These are phyloP conservation scores for Clarireedia sp. DNA, from an alignment of 2,329 filamentous ascomycete genomes.

Conservation along the genomic window DNA sequence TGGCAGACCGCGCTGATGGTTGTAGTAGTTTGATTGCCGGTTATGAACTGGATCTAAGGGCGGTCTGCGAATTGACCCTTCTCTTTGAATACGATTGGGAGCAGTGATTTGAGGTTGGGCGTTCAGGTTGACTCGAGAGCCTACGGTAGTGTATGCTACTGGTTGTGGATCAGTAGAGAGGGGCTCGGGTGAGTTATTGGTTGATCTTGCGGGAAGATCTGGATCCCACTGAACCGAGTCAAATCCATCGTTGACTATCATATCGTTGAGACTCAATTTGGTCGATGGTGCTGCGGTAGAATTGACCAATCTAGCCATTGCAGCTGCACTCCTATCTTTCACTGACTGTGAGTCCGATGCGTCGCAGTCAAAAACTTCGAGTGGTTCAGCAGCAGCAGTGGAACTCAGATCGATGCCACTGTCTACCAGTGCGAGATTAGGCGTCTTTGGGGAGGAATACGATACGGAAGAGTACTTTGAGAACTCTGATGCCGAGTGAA, in stretches of 20 bases:
- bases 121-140: conserved; percentile 28
- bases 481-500: neutral
- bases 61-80: conserved; percentile 26
- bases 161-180: conserved; percentile 23
- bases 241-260: conserved; percentile 21
- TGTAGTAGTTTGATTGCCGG: conserved; percentile 17
- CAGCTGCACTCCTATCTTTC: conserved; percentile 5
- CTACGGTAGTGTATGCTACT: conserved; percentile 30
- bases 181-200: conserved; percentile 26
- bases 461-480: neutral
- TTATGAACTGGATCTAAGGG: conserved; percentile 21
- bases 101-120: conserved; percentile 25
- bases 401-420: neutral
- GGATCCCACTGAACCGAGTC: conserved; percentile 28
- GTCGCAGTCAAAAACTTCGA: conserved; percentile 1
- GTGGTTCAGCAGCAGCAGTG: neutral
- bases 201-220: conserved; percentile 18
- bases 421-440: neutral
- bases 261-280: neutral
- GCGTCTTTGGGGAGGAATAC: neutral
- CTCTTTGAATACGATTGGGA: conserved; percentile 30
- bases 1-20: conserved; percentile 16
- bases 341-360: conserved; percentile 9
- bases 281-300: neutral
- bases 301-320: conserved; percentile 8